Conservation (phyloP, 371 early-diverging fungal genomes). For the Mucor velutinosus region DNA sequence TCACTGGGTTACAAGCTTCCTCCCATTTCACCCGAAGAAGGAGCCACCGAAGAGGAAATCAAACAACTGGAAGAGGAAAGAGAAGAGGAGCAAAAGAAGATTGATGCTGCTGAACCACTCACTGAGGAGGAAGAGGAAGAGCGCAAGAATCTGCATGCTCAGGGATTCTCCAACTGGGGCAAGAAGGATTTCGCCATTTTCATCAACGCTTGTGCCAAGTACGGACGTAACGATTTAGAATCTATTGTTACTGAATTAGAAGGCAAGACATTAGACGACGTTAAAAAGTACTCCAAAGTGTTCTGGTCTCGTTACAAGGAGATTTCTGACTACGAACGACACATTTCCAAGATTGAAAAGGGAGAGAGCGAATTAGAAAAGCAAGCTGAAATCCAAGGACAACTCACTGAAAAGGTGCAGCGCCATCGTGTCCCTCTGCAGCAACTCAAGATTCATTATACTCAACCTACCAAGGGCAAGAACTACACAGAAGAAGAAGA, state of each 20-base stretch:
- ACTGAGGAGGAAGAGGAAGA: slow-evolving; percentile 87
- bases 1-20: slow-evolving; percentile 66
- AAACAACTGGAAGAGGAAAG: slow-evolving; percentile 68
- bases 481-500: slow-evolving; percentile 97
- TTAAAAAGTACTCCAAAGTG: slow-evolving; percentile 78
- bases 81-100: slow-evolving; percentile 78
- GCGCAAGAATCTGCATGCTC: slow-evolving; percentile 73
- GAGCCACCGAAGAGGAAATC: slow-evolving; percentile 43
- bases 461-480: slow-evolving; percentile 81
- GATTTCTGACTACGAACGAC: slow-evolving; percentile 81
- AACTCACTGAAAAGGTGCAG: slow-evolving; percentile 71
- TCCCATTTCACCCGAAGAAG: slow-evolving; percentile 33
- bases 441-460: slow-evolving; percentile 86
- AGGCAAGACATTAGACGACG: slow-evolving; percentile 87
- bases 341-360: slow-evolving; percentile 85
- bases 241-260: slow-evolving; percentile 86
- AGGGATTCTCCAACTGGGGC: slow-evolving; percentile 94
- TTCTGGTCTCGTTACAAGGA: slow-evolving; percentile 91
- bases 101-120: slow-evolving; percentile 87
- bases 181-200: slow-evolving; percentile 92
- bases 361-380: slow-evolving; percentile 84
- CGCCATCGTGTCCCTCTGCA: slow-evolving; percentile 80
- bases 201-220: slow-evolving; percentile 87
- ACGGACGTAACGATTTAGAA: slow-evolving; percentile 79
- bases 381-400: slow-evolving; percentile 81